phyloP scores from a whole-genome alignment of 352 stramenopile genomes.

The Pythium aquatile region DNA sequence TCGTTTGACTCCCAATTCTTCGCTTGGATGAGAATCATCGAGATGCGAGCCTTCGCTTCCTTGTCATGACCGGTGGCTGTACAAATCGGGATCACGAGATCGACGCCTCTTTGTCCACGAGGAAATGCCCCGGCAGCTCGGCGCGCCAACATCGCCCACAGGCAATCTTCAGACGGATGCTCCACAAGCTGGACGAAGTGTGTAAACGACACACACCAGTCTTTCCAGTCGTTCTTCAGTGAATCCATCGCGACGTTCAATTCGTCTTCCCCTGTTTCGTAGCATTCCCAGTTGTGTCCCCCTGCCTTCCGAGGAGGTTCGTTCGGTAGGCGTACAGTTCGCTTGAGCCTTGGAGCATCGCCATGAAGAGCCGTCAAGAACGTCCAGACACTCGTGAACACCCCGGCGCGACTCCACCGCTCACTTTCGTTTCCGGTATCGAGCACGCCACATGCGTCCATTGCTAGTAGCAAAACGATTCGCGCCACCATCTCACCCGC shows the following conservation, averaged over 20 bases:
- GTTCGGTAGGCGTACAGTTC: no score
- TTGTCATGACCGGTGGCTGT: no score
- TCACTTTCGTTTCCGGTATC: background rate
- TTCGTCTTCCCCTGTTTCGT: no score
- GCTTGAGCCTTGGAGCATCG: no score
- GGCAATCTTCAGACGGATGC: conserved; percentile 21
- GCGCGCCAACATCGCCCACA: conserved; percentile 31
- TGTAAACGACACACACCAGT: conserved; percentile 28
- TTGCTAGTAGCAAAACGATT: conserved; percentile 27
- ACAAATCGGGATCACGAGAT: conserved; percentile 30
- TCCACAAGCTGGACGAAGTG: conserved; percentile 30
- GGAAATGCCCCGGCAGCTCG: conserved; percentile 24
- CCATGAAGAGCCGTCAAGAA: conserved; percentile 5
- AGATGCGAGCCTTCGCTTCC: conserved; percentile 11
- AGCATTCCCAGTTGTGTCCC: no score
- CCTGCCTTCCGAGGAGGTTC: no score
- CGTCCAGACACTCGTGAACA: conserved; percentile 16
- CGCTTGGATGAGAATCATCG: conserved; percentile 26
- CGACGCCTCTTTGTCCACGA: background rate
- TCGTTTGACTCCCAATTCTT: no score
- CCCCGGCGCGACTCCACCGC: background rate
- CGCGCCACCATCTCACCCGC: conserved; percentile 22
- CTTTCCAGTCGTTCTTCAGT: conserved; percentile 6
- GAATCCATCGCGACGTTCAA: no score
- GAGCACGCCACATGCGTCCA: conserved; percentile 21